Percentiles rank a stretch among this genome's conserved stretches.
Evolutionary conservation across 2,329 filamentous ascomycete species (phyloP).

Genomic region (Epichloe gansuensis): DNA sequence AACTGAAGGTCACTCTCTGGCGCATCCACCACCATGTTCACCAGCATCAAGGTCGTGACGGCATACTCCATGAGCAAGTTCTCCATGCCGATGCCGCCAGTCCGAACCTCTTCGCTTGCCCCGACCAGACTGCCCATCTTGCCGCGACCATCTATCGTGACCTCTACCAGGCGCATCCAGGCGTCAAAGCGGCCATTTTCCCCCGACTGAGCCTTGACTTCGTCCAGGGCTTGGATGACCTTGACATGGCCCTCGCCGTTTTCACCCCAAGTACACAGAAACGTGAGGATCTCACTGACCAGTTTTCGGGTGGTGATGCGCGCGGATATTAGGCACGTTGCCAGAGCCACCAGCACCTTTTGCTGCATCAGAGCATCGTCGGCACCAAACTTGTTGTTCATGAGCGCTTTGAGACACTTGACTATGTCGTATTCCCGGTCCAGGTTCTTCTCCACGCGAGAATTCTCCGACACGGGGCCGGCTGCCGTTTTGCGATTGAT

Average conservation of each 20-base stretch:
- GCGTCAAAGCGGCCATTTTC: constrained; percentile 95
- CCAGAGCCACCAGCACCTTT: constrained; percentile 78
- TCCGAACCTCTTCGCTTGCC: constrained; percentile 89
- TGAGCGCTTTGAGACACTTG: constrained; percentile 91
- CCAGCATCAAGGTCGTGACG: constrained; percentile 81
- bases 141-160: constrained; percentile 88
- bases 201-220: constrained; percentile 73
- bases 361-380: constrained; percentile 88
- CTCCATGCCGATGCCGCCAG: constrained; percentile 95
- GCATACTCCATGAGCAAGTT: constrained; percentile 99
- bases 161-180: constrained; percentile 97
- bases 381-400: constrained; percentile 99
- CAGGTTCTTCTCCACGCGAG: constrained; percentile 59
- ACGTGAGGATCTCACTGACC: constrained; percentile 91
- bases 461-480: constrained; percentile 51
- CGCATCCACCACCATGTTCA: constrained; percentile 94
- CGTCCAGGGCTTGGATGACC: constrained; percentile 85
- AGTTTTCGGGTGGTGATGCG: constrained; percentile 85
- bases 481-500: constrained; percentile 77
- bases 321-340: constrained; percentile 75
- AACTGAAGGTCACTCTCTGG: constrained; percentile 80
- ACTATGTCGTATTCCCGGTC: constrained; percentile 94
- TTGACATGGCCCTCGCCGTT: constrained; percentile 76
- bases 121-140: constrained; percentile 98
- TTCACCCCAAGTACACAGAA: constrained; percentile 86